phyloP scores from a whole-genome alignment of 1,139 yeast species.

The Lodderomyces elongisporus region DNA sequence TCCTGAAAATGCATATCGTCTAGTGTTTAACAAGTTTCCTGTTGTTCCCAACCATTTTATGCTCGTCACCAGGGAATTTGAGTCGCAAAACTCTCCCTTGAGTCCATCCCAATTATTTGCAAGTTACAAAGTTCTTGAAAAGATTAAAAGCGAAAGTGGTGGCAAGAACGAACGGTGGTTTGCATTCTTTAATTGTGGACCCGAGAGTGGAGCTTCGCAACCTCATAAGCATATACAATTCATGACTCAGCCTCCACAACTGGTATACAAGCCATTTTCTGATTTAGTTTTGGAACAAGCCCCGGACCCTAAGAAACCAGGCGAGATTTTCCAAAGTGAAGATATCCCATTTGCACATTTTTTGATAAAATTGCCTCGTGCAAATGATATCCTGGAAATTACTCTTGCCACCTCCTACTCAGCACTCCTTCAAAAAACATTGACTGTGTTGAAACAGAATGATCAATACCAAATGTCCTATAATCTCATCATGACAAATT shows the following conservation, averaged over 20 bases:
- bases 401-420: conserved; percentile 60
- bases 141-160: conserved; percentile 16
- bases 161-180: conserved; percentile 35
- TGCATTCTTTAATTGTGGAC: conserved; percentile 87
- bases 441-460: conserved; percentile 59
- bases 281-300: conserved; percentile 29
- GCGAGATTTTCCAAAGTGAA: conserved; percentile 52
- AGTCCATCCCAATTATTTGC: conserved; percentile 62
- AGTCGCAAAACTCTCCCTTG: conserved; percentile 68
- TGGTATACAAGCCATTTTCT: conserved; percentile 54
- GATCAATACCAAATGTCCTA: conserved; percentile 52
- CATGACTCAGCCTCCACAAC: conserved; percentile 54
- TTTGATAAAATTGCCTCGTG: conserved; percentile 58
- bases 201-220: conserved; percentile 86
- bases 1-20: conserved; percentile 43
- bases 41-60: conserved; percentile 75
- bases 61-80: conserved; percentile 68
- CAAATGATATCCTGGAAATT: conserved; percentile 42
- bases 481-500: conserved; percentile 74
- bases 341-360: conserved; percentile 79
- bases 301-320: conserved; percentile 56
- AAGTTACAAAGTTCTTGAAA: conserved; percentile 46
- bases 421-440: conserved; percentile 62
- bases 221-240: conserved; percentile 91
- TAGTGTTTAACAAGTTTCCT: conserved; percentile 83